Conservation (phyloP, 2,329 filamentous ascomycete genomes). For the Pseudopithomyces chartarum region DNA sequence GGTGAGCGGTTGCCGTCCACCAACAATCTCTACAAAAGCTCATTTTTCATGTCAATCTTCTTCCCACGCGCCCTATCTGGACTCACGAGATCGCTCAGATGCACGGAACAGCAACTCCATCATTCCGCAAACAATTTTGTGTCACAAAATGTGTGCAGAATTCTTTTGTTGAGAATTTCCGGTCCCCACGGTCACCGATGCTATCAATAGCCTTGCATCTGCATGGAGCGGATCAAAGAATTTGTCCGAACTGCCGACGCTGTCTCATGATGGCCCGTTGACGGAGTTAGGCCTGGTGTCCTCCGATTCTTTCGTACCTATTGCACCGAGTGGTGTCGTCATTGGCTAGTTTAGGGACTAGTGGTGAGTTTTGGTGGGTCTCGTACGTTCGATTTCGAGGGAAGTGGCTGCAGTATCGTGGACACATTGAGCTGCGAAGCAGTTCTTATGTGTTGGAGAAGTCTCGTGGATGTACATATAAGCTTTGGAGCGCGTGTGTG, state of each 20-base stretch:
- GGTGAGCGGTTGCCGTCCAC: not conserved
- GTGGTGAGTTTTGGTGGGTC: not conserved
- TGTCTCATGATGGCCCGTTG: not conserved
- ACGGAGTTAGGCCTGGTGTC: slow-evolving; percentile 1
- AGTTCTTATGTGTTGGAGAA: not conserved
- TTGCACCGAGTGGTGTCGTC: slow-evolving; percentile 6
- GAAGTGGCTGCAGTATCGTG: not conserved
- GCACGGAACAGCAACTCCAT: too few species aligned
- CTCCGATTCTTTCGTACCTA: not conserved
- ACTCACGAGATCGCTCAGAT: too few species aligned
- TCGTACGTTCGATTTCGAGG: not conserved
- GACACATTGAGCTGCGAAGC: not conserved
- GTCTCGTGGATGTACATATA: not conserved
- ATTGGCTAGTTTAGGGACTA: slow-evolving; percentile 7
- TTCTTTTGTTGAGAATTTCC: not conserved
- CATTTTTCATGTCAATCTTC: not conserved
- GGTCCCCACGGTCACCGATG: not conserved
- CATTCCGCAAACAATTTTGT: not conserved
- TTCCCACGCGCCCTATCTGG: too few species aligned
- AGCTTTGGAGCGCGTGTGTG: not conserved
- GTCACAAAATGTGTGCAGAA: not conserved
- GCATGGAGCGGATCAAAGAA: not conserved
- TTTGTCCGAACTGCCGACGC: not conserved
- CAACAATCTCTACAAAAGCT: not conserved
- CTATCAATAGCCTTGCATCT: not conserved